Base-by-base conservation (phyloP, 1,284 basidiomycete genomes). In the Malassezia dermatis region DNA sequence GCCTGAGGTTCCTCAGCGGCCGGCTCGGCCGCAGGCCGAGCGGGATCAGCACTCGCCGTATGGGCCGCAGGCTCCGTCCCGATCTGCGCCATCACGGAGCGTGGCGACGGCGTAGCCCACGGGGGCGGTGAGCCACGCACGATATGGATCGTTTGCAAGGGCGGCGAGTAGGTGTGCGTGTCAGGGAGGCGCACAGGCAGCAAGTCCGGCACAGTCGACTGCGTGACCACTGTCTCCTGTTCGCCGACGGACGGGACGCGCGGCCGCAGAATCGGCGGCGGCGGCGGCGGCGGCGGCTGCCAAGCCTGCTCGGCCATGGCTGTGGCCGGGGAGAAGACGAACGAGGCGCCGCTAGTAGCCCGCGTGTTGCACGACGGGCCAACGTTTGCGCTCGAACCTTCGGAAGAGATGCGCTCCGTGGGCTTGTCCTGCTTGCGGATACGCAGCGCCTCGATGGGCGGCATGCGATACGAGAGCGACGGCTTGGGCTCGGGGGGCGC, bases 71-170 rank as follows among this genome's bases (percentile, higher is more conserved):
- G 24, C 12, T 28, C 17, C 30, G 27, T 17, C 27, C 11, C 26
- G 7, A 3, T 7, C 27, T 13, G 43, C 43, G 11, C 43, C 6
- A 41, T 23, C 44, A 12, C 30, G 8, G 28, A 23, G 30, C 30
- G 46, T 8, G 46, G 34, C 46, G 34, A 48, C 8, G 24, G 21
- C 15, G 15, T 48, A 5, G 46, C 46, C 46, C 46, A 48, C 4
- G 46, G 19, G 12, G 46, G 46, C 4, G 46, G 46, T 24, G 46
- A 48, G 21, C 46, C 46, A 39, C 46, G 46, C 34, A 48, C 46
- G 21, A 48, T 48, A 19, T 48, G 46, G 30, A 48, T 48, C 17
- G 46, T 31, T 23, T 48, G 32, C 27, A 48, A 23, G 6, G 44
- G 44, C 17, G 44, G 44, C 44, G 44, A 32, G 44, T 30, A 46